Percentiles rank a stretch among this genome's conserved stretches.
Evolutionary conservation across 1,284 basidiomycete species (phyloP).

Genomic region (Tremellales sp.): DNA sequence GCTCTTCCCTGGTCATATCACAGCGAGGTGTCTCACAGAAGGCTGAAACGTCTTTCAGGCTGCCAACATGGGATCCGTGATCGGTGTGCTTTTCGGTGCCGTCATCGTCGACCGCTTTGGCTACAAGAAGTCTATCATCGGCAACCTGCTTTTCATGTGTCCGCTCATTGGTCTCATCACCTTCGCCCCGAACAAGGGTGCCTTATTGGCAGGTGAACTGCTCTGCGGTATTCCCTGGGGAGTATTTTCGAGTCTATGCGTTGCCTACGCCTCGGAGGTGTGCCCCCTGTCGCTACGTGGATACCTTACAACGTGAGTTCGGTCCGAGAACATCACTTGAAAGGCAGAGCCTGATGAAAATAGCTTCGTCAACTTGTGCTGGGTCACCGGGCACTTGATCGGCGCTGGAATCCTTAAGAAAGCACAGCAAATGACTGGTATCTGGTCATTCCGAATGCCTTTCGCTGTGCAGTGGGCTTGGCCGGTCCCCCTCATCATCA

Average conservation of each 20-base stretch:
- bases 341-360: too few relatives aligned
- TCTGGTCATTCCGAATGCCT: constrained; percentile 34
- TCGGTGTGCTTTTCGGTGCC: constrained; percentile 41
- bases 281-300: constrained; percentile 41
- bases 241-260: constrained; percentile 30
- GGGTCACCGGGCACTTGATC: constrained; percentile 47
- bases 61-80: constrained; percentile 29
- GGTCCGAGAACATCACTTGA: not conserved
- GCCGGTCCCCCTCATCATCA: constrained; percentile 29
- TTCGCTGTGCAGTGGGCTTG: constrained; percentile 44
- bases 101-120: constrained; percentile 46
- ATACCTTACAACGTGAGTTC: constrained; percentile 36
- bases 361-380: constrained; percentile 51
- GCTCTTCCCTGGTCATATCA: constrained; percentile 25
- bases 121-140: constrained; percentile 40
- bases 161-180: constrained; percentile 15
- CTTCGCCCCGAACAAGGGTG: constrained; percentile 39
- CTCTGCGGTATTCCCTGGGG: constrained; percentile 29
- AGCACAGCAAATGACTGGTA: constrained; percentile 5
- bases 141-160: constrained; percentile 25
- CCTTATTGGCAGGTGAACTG: constrained; percentile 45
- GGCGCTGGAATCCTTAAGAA: constrained; percentile 15
- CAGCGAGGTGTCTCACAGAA: not conserved
- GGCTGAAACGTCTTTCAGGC: too few relatives aligned
- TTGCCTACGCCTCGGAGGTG: constrained; percentile 52